Base-by-base conservation (phyloP, 208 protist species). In the Leishmania arabica region DNA sequence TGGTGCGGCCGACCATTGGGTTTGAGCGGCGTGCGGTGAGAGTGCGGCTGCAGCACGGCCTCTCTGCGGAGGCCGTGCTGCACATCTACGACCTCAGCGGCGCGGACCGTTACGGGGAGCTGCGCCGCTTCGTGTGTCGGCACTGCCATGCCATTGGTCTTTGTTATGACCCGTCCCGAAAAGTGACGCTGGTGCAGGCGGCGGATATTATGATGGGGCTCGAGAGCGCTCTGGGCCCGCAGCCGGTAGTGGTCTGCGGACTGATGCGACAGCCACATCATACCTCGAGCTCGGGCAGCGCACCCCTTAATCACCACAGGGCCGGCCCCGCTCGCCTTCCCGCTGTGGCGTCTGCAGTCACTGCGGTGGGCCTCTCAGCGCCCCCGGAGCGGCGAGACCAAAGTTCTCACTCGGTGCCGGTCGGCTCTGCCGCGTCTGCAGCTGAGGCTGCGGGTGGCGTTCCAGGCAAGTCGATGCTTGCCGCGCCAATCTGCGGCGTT, bases 211-310 rank as follows among this genome's bases (percentile, higher is more conserved):
- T 97, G 91, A 87, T 92, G 86, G 85, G 77, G 60, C 74, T 97
- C 51, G 94, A 96, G 71, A 54, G 84, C 8, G 80, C 85, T 9
- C 85, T 97, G 19, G 90, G 94, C 0, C 89, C 92, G 72, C 94
- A 97, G 81, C 90, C 94, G 7, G 92, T 95, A 13, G 90, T 97
- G 31, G 88, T 95, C 3, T 97, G 94, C 51, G 94, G 94, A 1
- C 84, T 97, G 47, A 21, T 90, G 49, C 82, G 83, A 21, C 81
- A 45, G 24, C 68, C 40, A 47, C 27, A 70, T n/a, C 70, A 54
- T 42, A 3, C 31, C 17, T 11, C 45, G 45, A 27, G 72, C 15
- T 40, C 37, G 37, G 37, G 37, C 40, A 42, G 65, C 37, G 65
- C 4, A 70, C 65, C 65, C 2, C 65, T 27, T 11, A 11, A 27